Percentiles rank a stretch among this genome's conserved stretches.
Evolutionary conservation across 2,329 filamentous ascomycete species (phyloP).

Genomic region (Metarhizium brunneum): DNA sequence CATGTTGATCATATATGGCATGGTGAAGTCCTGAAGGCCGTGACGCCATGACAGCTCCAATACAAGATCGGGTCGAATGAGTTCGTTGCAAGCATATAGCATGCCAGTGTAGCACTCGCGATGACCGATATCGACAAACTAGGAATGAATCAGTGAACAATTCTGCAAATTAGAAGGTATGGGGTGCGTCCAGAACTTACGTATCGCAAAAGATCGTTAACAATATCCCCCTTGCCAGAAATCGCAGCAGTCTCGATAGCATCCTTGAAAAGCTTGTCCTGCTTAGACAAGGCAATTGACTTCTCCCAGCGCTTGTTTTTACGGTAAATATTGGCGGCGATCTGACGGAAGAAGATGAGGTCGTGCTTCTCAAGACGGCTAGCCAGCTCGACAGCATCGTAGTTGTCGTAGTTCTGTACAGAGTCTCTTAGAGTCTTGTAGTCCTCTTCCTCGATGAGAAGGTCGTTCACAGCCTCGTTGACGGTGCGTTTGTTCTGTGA

Average conservation of each 20-base stretch:
- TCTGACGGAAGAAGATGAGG: slow-evolving; percentile 97
- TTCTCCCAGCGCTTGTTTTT: slow-evolving; percentile 99
- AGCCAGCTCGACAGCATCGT: slow-evolving; percentile 88
- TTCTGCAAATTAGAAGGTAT: not conserved
- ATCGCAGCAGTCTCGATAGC: slow-evolving; percentile 96
- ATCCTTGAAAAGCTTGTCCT: slow-evolving; percentile 99
- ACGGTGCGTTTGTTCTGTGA: slow-evolving; percentile 96
- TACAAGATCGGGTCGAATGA: slow-evolving; percentile 85
- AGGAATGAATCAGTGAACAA: slow-evolving; percentile 17
- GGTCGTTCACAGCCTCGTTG: slow-evolving; percentile 95
- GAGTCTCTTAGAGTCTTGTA: slow-evolving; percentile 98
- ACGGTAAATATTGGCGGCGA: slow-evolving; percentile 95
- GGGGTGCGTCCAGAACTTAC: slow-evolving; percentile 52
- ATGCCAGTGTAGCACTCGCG: slow-evolving; percentile 99
- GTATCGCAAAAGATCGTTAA: slow-evolving; percentile 92
- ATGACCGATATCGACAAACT: slow-evolving; percentile 99
- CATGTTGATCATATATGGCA: slow-evolving; percentile 99
- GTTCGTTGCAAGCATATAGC: slow-evolving; percentile 96
- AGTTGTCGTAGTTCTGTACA: slow-evolving; percentile 98
- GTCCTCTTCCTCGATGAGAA: slow-evolving; percentile 97
- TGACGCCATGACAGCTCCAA: slow-evolving; percentile 97
- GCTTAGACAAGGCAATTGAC: slow-evolving; percentile 93
- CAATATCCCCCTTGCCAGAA: slow-evolving; percentile 80
- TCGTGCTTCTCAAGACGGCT: slow-evolving; percentile 94
- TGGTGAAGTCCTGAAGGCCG: slow-evolving; percentile 90